These are phyloP conservation scores for Candida methanosorbosa DNA, from an alignment of 805 yeast species.

Conservation along the genomic window DNA sequence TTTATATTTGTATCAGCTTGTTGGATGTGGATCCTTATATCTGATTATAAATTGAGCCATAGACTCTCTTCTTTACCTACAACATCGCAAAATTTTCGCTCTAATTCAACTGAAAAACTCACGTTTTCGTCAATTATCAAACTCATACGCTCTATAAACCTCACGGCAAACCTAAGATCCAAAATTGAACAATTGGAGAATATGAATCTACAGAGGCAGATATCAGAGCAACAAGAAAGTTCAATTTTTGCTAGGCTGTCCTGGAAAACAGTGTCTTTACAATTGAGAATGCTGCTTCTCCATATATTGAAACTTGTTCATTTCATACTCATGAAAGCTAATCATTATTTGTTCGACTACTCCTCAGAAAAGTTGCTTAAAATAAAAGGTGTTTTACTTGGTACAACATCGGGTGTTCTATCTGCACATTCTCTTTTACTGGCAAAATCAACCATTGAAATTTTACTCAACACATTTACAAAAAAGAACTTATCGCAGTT, in stretches of 20 bases:
- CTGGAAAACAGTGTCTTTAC: neutral
- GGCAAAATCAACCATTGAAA: slow-evolving; percentile 79
- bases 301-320: neutral
- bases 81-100: neutral
- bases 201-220: neutral
- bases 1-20: slow-evolving; percentile 19
- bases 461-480: slow-evolving; percentile 38
- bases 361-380: slow-evolving; percentile 12
- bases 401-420: slow-evolving; percentile 62
- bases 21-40: slow-evolving; percentile 19
- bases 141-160: too few species aligned
- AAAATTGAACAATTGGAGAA: neutral
- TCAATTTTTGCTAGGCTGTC: neutral
- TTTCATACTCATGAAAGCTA: too few species aligned
- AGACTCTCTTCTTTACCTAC: neutral
- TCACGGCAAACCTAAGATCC: too few species aligned
- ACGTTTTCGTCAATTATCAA: too few species aligned
- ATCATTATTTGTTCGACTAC: neutral
- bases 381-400: slow-evolving; percentile 53
- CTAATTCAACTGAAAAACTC: neutral
- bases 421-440: slow-evolving; percentile 80
- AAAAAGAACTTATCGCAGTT: slow-evolving; percentile 23
- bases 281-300: neutral
- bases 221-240: too few species aligned
- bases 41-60: slow-evolving; percentile 1